A percentile compares a stretch with the other conserved stretches of the same genome.
Evolutionary conservation across 306 rosid genomes (phyloP).

Genomic region (Pyrus pyrifolia): DNA sequence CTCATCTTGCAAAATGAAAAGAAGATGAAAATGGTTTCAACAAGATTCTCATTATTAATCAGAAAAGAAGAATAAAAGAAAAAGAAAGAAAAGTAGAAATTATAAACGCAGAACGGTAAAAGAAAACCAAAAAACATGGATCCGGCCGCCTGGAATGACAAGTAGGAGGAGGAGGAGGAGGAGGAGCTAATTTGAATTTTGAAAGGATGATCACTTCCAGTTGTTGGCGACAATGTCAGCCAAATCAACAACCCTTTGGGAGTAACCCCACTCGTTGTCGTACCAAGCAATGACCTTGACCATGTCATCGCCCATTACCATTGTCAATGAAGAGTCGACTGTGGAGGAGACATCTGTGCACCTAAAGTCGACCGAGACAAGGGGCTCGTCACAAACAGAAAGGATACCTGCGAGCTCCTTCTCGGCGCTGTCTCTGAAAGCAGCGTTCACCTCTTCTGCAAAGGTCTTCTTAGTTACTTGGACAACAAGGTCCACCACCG

Average conservation of each 20-base stretch:
- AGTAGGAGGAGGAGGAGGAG: background rate
- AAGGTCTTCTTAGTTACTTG: conserved; percentile 91
- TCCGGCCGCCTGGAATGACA: background rate
- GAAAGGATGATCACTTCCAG: conserved; percentile 54
- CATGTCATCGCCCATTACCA: conserved; percentile 99
- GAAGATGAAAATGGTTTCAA: conserved; percentile 37
- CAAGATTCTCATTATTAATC: conserved; percentile 39
- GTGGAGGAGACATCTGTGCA: conserved; percentile 95
- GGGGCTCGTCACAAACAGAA: conserved; percentile 91
- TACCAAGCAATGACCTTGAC: conserved; percentile 99
- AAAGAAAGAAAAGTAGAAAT: conserved; percentile 14
- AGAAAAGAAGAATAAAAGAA: conserved; percentile 7
- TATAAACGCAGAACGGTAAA: background rate
- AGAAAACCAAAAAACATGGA: conserved; percentile 1
- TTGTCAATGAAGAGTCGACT: conserved; percentile 86
- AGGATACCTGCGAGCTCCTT: conserved; percentile 74
- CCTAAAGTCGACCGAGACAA: conserved; percentile 87
- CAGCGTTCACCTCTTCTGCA: conserved; percentile 94
- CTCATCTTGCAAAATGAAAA: conserved; percentile 32
- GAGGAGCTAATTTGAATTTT: background rate
- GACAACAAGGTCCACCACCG: conserved; percentile 90
- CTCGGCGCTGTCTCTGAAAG: conserved; percentile 78
- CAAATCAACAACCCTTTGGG: conserved; percentile 96
- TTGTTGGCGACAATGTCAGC: conserved; percentile 93
- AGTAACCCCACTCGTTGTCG: conserved; percentile 98